These are phyloP conservation scores for Venturia asperata DNA, from an alignment of 2,329 filamentous ascomycete genomes.

Conservation along the genomic window DNA sequence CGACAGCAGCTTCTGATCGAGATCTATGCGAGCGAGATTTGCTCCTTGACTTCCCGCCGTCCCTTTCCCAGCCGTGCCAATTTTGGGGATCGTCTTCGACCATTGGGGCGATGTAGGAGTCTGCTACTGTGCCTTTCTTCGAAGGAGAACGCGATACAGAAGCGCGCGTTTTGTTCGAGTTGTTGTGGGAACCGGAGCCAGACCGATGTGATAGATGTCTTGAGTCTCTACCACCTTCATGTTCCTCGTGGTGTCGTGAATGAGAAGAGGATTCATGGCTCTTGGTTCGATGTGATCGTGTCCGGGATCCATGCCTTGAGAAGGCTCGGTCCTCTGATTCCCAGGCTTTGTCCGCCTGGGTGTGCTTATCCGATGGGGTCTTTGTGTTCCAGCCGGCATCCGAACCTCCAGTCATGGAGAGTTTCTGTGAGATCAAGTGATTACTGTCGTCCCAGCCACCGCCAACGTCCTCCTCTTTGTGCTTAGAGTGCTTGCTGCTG, in stretches of 20 bases:
- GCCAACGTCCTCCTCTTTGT: not conserved
- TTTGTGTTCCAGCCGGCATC: not conserved
- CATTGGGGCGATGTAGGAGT: constrained; percentile 10
- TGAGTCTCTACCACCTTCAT: not conserved
- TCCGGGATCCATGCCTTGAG: not conserved
- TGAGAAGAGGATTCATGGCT: not conserved
- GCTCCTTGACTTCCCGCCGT: not conserved
- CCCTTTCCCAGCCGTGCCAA: constrained; percentile 12
- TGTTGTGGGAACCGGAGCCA: not conserved
- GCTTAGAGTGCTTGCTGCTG: not conserved
- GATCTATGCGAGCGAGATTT: not conserved
- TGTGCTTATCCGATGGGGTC: not conserved
- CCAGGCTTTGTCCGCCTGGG: not conserved
- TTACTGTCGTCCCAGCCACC: not conserved
- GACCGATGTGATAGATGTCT: not conserved
- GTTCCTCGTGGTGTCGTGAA: not conserved
- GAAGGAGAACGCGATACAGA: not conserved
- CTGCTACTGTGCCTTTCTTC: not conserved
- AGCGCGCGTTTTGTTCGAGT: not conserved
- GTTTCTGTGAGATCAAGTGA: not conserved
- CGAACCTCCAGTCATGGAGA: not conserved
- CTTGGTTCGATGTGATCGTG: not conserved
- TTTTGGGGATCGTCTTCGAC: constrained; percentile 17
- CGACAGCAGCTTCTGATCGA: constrained; percentile 2
- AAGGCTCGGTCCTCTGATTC: not conserved